These are phyloP conservation scores for Wickerhamiella brachini DNA, from an alignment of 805 yeast genomes.

Conservation along the genomic window DNA sequence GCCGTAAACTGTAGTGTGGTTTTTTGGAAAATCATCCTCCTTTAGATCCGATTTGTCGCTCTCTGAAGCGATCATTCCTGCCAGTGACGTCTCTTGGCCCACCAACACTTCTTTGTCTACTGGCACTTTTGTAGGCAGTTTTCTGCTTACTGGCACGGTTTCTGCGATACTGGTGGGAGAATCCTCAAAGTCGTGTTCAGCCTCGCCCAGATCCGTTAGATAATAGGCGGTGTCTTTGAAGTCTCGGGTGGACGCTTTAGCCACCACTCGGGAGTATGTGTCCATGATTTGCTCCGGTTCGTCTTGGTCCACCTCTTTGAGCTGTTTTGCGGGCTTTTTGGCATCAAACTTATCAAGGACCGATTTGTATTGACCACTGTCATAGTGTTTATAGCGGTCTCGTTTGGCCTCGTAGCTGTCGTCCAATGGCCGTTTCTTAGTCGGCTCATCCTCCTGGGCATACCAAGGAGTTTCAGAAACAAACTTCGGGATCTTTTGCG, in stretches of 20 bases:
- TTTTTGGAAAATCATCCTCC: not conserved
- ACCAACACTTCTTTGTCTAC: too few species aligned
- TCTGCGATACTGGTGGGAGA: too few species aligned
- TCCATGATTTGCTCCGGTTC: constrained; percentile 1
- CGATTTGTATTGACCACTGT: constrained; percentile 1
- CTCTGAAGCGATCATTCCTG: too few species aligned
- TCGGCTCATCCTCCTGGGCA: not conserved
- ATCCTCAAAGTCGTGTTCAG: constrained; percentile 2
- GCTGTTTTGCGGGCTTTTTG: not conserved
- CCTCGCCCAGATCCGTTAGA: constrained; percentile 1
- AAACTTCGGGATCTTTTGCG: not conserved
- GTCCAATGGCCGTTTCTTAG: not conserved
- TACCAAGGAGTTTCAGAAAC: constrained; percentile 4
- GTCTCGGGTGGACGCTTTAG: constrained; percentile 1
- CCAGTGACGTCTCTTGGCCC: too few species aligned
- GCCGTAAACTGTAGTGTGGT: not conserved
- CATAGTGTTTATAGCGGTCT: constrained; percentile 4
- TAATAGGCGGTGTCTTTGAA: constrained; percentile 7
- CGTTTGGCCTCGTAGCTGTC: constrained; percentile 5
- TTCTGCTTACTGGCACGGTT: not conserved
- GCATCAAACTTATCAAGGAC: not conserved
- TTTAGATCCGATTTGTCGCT: not conserved
- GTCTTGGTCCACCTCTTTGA: not conserved
- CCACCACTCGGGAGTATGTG: constrained; percentile 1
- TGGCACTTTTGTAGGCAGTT: not conserved